phyloP scores from a whole-genome alignment of 129 eudicot genomes.

The Solidago caesia region DNA sequence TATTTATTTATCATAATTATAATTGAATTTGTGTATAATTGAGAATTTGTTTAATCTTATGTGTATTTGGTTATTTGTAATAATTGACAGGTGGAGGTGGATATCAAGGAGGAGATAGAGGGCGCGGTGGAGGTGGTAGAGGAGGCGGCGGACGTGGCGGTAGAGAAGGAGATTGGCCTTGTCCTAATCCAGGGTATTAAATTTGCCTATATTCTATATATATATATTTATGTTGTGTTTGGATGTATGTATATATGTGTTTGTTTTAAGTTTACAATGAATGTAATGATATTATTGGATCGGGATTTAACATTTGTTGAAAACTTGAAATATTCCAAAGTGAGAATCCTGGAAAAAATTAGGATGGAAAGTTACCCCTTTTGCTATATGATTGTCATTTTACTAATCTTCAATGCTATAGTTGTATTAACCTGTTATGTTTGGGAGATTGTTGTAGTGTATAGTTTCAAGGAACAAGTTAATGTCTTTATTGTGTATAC shows the following conservation, averaged over 20 bases:
- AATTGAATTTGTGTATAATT: not conserved
- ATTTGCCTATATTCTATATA: conserved; percentile 9
- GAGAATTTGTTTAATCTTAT: too few species aligned
- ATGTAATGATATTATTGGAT: not conserved
- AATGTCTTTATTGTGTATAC: too few species aligned
- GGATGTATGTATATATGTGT: not conserved
- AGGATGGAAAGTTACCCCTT: not conserved
- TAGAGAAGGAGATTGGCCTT: conserved; percentile 98
- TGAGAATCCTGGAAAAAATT: not conserved
- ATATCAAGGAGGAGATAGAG: conserved; percentile 75
- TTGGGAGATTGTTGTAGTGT: too few species aligned
- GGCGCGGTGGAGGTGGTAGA: conserved; percentile 54
- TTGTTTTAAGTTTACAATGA: not conserved
- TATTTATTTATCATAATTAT: not conserved
- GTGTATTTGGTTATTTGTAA: not conserved
- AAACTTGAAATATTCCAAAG: not conserved
- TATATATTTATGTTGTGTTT: conserved; percentile 7
- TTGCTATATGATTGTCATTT: too few species aligned
- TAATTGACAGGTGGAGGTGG: conserved; percentile 65
- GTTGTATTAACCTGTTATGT: too few species aligned
- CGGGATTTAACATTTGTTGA: too few species aligned
- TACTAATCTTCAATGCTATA: too few species aligned
- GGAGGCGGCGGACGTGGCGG: conserved; percentile 91
- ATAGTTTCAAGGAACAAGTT: too few species aligned
- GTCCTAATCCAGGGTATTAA: conserved; percentile 79